Evolutionary conservation across 352 stramenopile species (phyloP).

Genomic region (Globisporangium canariense): DNA sequence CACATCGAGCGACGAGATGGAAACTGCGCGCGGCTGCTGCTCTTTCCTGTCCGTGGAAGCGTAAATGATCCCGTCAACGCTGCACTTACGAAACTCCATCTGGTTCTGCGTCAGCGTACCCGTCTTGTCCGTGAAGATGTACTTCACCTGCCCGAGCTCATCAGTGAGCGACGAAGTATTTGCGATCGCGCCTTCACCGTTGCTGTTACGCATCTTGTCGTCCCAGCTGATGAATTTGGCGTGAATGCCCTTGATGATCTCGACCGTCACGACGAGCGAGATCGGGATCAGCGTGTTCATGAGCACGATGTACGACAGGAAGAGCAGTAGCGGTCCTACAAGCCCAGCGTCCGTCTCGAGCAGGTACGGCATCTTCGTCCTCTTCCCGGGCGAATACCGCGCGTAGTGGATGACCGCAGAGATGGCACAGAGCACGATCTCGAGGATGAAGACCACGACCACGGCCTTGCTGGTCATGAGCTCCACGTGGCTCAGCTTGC

Average conservation of each 20-base stretch:
- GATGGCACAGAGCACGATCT: conserved; percentile 64
- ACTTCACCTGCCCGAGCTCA: conserved; percentile 90
- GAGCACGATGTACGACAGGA: conserved; percentile 89
- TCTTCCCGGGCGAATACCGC: conserved; percentile 11
- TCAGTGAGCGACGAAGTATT: conserved; percentile 91
- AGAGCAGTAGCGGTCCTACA: conserved; percentile 49
- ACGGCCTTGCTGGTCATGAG: conserved; percentile 72
- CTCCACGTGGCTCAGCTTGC: conserved; percentile 86
- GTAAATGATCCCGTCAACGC: conserved; percentile 88
- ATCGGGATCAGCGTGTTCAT: conserved; percentile 93
- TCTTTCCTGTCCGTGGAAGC: conserved; percentile 33
- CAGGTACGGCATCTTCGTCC: conserved; percentile 7
- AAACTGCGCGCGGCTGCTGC: conserved; percentile 24
- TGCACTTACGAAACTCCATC: conserved; percentile 96
- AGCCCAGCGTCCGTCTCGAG: conserved; percentile 6
- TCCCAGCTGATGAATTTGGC: conserved; percentile 83
- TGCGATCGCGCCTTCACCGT: conserved; percentile 63
- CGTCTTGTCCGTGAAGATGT: conserved; percentile 94
- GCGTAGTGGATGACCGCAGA: conserved; percentile 40
- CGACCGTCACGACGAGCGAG: conserved; percentile 88
- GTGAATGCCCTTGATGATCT: conserved; percentile 73
- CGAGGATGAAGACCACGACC: conserved; percentile 69
- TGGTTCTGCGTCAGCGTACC: conserved; percentile 93
- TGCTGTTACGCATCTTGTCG: conserved; percentile 45
- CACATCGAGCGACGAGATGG: conserved; percentile 35